Base-by-base conservation (phyloP, 306 rosid genomes). In the Adenanthera pavonina region DNA sequence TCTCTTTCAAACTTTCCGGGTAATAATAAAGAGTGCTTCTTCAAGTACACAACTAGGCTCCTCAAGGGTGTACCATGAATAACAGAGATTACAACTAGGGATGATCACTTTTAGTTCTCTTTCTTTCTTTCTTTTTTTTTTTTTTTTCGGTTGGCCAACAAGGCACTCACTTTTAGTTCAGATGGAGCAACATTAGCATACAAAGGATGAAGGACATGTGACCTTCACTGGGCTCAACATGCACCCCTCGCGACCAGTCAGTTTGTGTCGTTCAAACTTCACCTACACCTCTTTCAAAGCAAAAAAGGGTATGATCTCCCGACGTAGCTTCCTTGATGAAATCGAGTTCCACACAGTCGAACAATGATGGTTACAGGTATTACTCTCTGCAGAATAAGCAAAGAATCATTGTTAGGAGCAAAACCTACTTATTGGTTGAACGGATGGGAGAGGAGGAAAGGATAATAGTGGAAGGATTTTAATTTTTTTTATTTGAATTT, bases 291-390 rank as follows among this genome's bases (percentile, higher is more conserved):
- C 94, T 88, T 91, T 91, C 83, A 94, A 64, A 8, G 98, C 98
- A n/a, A 81, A 74, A 94, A 56, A 91, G 89, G 43, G 97, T 90
- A 82, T 94, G 97, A 89, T 94, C 93, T 52, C 53, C 98, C 97
- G 33, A 92, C 97, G 68, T 94, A 94, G 82, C 92, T 85, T 80
- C 98, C 97, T 0, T 97, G 97, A 83, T 94, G 97, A 76, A 92
- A 94, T 9, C 92, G 96, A 35, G 97, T 94, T 60, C 98, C 98
- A 0, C 97, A 91, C 19, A 92, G 97, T 33, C 97, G 80, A 68
- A 92, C 97, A 68, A 91, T 94, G 81, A 94, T 89, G 83, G 92
- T 94, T 85, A 97, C 97, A 1, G 97, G 97, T 79, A 91, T 92
- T 73, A 92, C 93, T 78, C 89, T 88, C 93, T 91, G 87, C 75